These are phyloP conservation scores for Sarocladium oryzae DNA, from an alignment of 2,329 filamentous ascomycete genomes.

Conservation along the genomic window DNA sequence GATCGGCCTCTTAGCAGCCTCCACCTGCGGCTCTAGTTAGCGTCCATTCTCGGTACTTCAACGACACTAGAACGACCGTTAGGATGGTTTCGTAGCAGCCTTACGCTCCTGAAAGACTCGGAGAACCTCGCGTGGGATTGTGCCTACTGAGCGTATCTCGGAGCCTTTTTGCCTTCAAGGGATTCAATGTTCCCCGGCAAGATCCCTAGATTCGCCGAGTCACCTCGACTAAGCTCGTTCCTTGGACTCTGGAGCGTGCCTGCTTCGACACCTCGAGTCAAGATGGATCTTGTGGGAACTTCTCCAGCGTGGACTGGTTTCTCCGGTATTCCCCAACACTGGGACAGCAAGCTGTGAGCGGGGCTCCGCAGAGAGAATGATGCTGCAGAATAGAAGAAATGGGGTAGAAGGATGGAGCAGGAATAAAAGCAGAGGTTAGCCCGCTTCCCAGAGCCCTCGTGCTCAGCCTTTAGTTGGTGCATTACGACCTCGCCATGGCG, in stretches of 20 bases:
- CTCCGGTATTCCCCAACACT: constrained; percentile 7
- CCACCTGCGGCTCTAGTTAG: constrained; percentile 1
- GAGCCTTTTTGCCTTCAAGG: no score
- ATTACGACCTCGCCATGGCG: neutral
- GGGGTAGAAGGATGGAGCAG: neutral
- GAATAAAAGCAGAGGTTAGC: no score
- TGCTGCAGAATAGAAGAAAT: neutral
- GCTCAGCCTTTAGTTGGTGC: no score
- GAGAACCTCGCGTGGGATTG: no score
- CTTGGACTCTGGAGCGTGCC: no score
- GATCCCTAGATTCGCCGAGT: no score
- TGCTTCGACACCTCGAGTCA: neutral
- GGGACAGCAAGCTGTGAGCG: neutral
- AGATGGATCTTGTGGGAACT: neutral
- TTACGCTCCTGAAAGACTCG: neutral
- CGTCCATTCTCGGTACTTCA: constrained; percentile 1
- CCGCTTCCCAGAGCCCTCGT: no score
- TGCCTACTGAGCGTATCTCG: no score
- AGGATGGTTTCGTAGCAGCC: no score
- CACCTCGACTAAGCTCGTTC: no score
- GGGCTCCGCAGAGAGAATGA: neutral
- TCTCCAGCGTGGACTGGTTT: neutral
- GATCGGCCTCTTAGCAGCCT: constrained; percentile 4
- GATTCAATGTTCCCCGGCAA: no score
- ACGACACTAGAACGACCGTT: neutral